These are phyloP conservation scores for Fraxinus floribunda DNA, from an alignment of 305 asterid species.

Conservation along the genomic window DNA sequence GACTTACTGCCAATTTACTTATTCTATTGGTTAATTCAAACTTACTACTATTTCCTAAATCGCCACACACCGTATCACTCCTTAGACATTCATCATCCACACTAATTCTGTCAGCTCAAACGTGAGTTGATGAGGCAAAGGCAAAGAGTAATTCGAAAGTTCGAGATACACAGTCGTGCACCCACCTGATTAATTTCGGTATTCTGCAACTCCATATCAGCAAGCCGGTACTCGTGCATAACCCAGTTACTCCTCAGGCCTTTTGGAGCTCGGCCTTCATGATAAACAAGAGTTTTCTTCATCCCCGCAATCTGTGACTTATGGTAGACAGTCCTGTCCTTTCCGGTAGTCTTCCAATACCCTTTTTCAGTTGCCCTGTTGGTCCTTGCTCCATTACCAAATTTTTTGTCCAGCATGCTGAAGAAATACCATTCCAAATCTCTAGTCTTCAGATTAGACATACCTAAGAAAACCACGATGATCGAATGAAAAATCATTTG, in stretches of 20 bases:
- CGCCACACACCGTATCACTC: neutral
- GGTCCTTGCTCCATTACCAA: constrained; percentile 85
- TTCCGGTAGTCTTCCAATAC: constrained; percentile 98
- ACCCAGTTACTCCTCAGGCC: constrained; percentile 96
- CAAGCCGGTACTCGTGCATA: constrained; percentile 93
- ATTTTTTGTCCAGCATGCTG: constrained; percentile 83
- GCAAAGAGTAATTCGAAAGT: neutral
- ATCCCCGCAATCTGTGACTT: constrained; percentile 68
- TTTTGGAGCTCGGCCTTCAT: constrained; percentile 88
- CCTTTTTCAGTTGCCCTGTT: constrained; percentile 92
- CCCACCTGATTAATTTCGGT: constrained; percentile 72
- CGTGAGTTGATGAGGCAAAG: neutral
- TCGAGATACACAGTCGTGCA: constrained; percentile 10
- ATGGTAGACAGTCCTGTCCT: constrained; percentile 81
- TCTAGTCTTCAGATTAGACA: constrained; percentile 70
- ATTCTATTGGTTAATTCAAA: neutral
- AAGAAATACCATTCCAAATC: constrained; percentile 97
- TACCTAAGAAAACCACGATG: constrained; percentile 40
- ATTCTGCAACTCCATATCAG: constrained; percentile 63
- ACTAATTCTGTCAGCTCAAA: neutral
- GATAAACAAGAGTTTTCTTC: constrained; percentile 96
- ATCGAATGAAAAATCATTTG: constrained; percentile 16
- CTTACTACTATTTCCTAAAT: neutral
- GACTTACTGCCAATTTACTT: neutral
- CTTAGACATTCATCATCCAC: neutral